Conservation (phyloP, 1,139 yeast species). For the Tardiomyces blankii region DNA sequence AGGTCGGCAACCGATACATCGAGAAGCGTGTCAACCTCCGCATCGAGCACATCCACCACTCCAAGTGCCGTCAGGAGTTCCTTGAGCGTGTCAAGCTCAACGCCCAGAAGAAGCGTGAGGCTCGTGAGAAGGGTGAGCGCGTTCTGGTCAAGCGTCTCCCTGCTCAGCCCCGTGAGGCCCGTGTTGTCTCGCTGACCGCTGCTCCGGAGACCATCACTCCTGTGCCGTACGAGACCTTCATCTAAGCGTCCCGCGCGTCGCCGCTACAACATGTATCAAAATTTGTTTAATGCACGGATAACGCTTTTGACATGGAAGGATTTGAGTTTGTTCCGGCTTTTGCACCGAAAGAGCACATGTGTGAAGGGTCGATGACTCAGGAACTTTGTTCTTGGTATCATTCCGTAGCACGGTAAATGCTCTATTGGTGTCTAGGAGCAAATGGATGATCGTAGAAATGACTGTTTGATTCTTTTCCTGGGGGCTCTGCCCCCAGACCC, state of each 20-base stretch:
- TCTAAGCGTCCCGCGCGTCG: conserved; percentile 39
- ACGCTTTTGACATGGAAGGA: no score
- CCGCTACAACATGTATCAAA: no score
- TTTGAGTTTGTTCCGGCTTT: no score
- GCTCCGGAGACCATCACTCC: conserved; percentile 97
- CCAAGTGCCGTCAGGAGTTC: conserved; percentile 99
- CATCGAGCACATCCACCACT: conserved; percentile 98
- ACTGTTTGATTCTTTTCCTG: no score
- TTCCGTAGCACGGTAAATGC: no score
- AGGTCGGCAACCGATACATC: conserved; percentile 97
- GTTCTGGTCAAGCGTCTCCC: conserved; percentile 97
- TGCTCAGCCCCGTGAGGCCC: conserved; percentile 91
- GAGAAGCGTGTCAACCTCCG: conserved; percentile 98
- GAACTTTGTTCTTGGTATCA: no score
- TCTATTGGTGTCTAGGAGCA: no score
- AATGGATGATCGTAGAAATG: no score
- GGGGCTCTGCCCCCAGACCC: no score
- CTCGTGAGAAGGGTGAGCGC: conserved; percentile 88
- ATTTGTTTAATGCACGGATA: no score
- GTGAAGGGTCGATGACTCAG: no score
- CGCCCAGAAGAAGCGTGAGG: conserved; percentile 89
- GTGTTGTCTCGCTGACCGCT: conserved; percentile 61
- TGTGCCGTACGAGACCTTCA: conserved; percentile 98
- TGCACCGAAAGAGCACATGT: no score
- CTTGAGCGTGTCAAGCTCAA: conserved; percentile 95